phyloP scores from a whole-genome alignment of 1,284 basidiomycete species.

The Malassezia brasiliensis region DNA sequence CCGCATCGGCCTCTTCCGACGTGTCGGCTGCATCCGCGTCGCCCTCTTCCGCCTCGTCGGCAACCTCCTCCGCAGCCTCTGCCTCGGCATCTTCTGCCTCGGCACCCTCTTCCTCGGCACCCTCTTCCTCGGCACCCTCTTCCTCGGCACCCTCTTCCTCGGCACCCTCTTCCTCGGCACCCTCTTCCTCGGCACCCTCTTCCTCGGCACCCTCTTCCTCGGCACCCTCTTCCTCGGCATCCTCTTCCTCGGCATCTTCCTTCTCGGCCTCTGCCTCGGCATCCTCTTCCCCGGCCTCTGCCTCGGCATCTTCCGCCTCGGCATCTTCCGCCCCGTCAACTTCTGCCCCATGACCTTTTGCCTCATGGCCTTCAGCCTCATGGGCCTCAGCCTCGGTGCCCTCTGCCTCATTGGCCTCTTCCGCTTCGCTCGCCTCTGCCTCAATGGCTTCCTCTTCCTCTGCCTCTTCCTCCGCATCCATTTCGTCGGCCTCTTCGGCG shows the following conservation, averaged over 20 bases:
- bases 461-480: too few species aligned
- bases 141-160: too few species aligned
- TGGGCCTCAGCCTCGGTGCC: constrained; percentile 12
- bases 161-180: too few species aligned
- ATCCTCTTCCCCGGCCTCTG: not conserved
- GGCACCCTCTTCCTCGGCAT: too few species aligned
- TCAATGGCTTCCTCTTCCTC: not conserved
- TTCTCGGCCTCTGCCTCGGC: too few species aligned
- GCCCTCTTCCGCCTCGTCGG: not conserved
- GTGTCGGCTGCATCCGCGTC: not conserved
- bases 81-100: too few species aligned
- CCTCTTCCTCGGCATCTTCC: too few species aligned
- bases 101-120: not conserved
- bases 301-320: constrained; percentile 9
- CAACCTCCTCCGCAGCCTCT: not conserved
- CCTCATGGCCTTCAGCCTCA: constrained; percentile 9
- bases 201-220: not conserved
- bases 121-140: too few species aligned
- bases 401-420: constrained; percentile 1
- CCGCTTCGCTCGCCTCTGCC: not conserved
- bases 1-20: too few species aligned
- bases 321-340: not conserved
- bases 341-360: constrained; percentile 2
- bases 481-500: not conserved
- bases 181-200: not conserved